These are phyloP conservation scores for Castanopsis chinensis DNA, from an alignment of 306 rosid species.

Conservation along the genomic window DNA sequence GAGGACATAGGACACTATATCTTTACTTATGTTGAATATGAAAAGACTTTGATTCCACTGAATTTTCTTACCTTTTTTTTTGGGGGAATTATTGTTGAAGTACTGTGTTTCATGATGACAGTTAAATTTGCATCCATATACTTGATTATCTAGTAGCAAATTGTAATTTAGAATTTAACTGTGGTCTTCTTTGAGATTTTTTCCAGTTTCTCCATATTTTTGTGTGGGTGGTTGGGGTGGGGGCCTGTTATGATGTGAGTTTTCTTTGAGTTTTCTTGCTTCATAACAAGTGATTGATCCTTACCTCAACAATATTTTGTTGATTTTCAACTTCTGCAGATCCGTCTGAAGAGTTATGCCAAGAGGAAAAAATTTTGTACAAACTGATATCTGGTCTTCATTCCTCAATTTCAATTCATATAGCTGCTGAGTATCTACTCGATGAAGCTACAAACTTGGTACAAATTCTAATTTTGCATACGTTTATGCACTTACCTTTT, in stretches of 20 bases:
- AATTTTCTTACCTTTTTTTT: too few species aligned
- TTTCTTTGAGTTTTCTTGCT: background rate
- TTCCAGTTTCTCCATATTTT: background rate
- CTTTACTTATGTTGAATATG: background rate
- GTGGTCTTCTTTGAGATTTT: background rate
- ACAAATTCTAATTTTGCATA: conserved; percentile 13
- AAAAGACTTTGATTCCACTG: background rate
- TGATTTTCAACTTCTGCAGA: conserved; percentile 38
- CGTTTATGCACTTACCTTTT: background rate
- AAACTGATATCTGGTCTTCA: conserved; percentile 98
- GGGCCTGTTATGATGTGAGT: background rate
- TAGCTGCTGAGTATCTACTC: conserved; percentile 72
- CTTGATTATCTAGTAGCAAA: conserved; percentile 1
- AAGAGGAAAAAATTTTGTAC: conserved; percentile 84
- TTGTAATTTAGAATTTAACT: conserved; percentile 9
- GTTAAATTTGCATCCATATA: conserved; percentile 6
- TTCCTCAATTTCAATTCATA: conserved; percentile 87
- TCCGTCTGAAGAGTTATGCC: conserved; percentile 78
- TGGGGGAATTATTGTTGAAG: background rate
- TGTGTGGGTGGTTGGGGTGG: too few species aligned
- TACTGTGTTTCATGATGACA: background rate
- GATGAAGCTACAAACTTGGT: conserved; percentile 63
- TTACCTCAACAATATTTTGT: background rate
- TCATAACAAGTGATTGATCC: background rate
- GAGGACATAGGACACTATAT: background rate